phyloP scores from a whole-genome alignment of 192 early-diverging fungal species.

The Rhizoclosmatium sp. region DNA sequence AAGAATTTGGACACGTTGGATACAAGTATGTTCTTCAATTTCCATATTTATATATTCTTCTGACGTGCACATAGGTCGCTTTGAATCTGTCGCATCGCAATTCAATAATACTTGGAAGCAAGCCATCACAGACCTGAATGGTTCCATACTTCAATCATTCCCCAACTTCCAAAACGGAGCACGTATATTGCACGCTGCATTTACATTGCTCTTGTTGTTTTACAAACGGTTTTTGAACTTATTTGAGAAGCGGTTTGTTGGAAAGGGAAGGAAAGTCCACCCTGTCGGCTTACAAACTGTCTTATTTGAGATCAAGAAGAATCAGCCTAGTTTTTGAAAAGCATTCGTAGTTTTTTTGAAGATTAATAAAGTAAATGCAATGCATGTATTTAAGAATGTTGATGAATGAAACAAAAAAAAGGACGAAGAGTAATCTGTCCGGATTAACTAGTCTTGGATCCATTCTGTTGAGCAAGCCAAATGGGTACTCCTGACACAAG shows the following conservation, averaged over 20 bases:
- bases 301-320: slow-evolving; percentile 95
- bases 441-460: too few species aligned
- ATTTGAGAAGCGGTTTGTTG: slow-evolving; percentile 75
- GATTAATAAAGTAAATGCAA: too few species aligned
- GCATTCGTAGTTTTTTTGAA: too few species aligned
- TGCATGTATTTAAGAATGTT: too few species aligned
- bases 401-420: too few species aligned
- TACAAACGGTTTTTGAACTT: slow-evolving; percentile 88
- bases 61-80: slow-evolving; percentile 48
- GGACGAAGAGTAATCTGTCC: too few species aligned
- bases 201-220: slow-evolving; percentile 90
- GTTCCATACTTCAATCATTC: slow-evolving; percentile 88
- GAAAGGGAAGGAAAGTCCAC: slow-evolving; percentile 59
- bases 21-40: slow-evolving; percentile 13
- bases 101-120: slow-evolving; percentile 87
- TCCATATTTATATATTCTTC: slow-evolving; percentile 12
- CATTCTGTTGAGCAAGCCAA: too few species aligned
- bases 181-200: slow-evolving; percentile 84
- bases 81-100: slow-evolving; percentile 71
- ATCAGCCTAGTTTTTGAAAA: slow-evolving; percentile 31
- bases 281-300: slow-evolving; percentile 93
- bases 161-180: slow-evolving; percentile 96
- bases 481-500: too few species aligned
- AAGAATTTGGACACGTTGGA: slow-evolving; percentile 38
- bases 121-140: slow-evolving; percentile 79